These are phyloP conservation scores for Alternaria sp. DNA, from an alignment of 2,329 filamentous ascomycete species.

Conservation along the genomic window DNA sequence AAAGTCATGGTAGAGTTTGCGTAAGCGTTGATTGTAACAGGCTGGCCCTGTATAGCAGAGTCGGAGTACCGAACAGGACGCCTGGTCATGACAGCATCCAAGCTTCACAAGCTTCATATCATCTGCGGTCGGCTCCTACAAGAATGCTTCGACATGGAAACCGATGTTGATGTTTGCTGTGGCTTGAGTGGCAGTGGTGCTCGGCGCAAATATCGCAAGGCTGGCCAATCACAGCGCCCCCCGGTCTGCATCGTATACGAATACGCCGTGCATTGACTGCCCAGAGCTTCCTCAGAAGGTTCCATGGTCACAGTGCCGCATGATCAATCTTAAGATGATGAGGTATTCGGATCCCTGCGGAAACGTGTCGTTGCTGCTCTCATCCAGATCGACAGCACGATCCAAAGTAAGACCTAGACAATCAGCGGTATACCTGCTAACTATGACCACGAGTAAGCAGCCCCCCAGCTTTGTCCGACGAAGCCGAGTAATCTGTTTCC, in stretches of 20 bases:
- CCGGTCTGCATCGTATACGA: background rate
- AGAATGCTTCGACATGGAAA: background rate
- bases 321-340: background rate
- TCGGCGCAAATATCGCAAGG: constrained; percentile 13
- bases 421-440: constrained; percentile 3
- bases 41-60: background rate
- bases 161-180: background rate
- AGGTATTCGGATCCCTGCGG: constrained; percentile 8
- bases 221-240: constrained; percentile 8
- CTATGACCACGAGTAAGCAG: constrained; percentile 15
- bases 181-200: constrained; percentile 1
- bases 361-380: constrained; percentile 1
- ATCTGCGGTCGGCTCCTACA: background rate
- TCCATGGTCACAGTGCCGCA: background rate
- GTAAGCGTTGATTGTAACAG: background rate
- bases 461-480: constrained; percentile 10
- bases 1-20: constrained; percentile 1
- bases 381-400: background rate
- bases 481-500: constrained; percentile 20
- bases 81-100: background rate
- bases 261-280: constrained; percentile 5
- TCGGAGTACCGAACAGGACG: background rate
- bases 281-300: background rate
- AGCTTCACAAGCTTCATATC: constrained; percentile 14
- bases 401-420: background rate